phyloP scores from a whole-genome alignment of 306 rosid species.

The Quillaja saponaria region DNA sequence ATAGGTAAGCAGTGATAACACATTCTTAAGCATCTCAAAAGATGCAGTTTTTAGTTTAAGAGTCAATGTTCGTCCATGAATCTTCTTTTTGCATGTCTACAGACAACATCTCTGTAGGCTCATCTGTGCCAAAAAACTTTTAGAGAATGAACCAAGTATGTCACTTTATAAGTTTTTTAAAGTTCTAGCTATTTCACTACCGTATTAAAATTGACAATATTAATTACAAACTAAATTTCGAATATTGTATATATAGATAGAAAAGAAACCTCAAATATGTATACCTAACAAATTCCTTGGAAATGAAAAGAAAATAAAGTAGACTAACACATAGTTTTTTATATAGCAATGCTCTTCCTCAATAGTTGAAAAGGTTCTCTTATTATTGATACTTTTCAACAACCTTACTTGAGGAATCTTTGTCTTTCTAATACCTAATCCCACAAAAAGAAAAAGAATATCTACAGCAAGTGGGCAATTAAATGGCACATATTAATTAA shows the following conservation, averaged over 20 bases:
- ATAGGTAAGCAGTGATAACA: not conserved
- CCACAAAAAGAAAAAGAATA: constrained; percentile 84
- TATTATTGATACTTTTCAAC: constrained; percentile 88
- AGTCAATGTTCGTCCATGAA: constrained; percentile 75
- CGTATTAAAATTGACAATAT: not conserved
- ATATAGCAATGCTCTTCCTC: constrained; percentile 50
- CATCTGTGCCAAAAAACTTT: constrained; percentile 61
- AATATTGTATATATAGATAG: no score
- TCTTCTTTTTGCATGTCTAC: constrained; percentile 87
- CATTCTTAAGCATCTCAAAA: constrained; percentile 62
- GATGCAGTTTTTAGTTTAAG: constrained; percentile 87
- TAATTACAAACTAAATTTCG: no score
- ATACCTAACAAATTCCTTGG: not conserved
- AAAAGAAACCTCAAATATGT: not conserved
- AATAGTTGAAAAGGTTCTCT: constrained; percentile 88
- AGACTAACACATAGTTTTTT: constrained; percentile 58
- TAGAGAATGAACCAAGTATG: not conserved
- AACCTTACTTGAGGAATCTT: constrained; percentile 61
- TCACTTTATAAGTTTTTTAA: constrained; percentile 18
- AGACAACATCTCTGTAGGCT: constrained; percentile 82
- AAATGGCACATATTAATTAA: constrained; percentile 19
- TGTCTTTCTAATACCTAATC: constrained; percentile 85
- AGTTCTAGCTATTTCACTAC: constrained; percentile 20
- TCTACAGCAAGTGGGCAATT: constrained; percentile 52
- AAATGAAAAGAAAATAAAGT: constrained; percentile 19